phyloP scores from a whole-genome alignment of 768 basidiomycete species.

The Hebeloma cylindrosporum region DNA sequence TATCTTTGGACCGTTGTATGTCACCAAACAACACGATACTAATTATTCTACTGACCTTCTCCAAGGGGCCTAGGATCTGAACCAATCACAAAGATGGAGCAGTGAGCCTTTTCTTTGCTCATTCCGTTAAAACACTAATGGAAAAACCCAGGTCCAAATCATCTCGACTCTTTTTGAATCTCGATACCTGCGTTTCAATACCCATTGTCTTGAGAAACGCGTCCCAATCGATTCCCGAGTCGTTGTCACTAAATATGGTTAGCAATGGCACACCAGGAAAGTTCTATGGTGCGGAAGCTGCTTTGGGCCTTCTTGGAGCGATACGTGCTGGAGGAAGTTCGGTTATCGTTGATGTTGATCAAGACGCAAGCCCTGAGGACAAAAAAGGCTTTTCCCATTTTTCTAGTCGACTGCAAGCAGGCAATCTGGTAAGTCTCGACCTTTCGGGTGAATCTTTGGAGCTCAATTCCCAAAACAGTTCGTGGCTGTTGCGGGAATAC shows the following conservation, averaged over 20 bases:
- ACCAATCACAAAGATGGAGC: slow-evolving; percentile 17
- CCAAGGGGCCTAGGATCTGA: slow-evolving; percentile 39
- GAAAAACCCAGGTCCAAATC: slow-evolving; percentile 23
- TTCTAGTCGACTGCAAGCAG: slow-evolving; percentile 45
- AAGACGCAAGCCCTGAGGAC: slow-evolving; percentile 41
- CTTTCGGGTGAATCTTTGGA: neutral
- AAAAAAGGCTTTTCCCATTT: slow-evolving; percentile 51
- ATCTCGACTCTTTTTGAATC: slow-evolving; percentile 44
- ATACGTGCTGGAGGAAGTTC: slow-evolving; percentile 51
- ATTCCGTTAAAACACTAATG: neutral
- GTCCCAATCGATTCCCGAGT: slow-evolving; percentile 28
- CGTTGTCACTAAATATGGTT: slow-evolving; percentile 38
- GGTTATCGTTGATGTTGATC: slow-evolving; percentile 43
- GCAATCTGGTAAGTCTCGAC: slow-evolving; percentile 49
- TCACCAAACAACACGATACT: neutral
- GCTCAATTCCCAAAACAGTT: slow-evolving; percentile 41
- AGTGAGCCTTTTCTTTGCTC: slow-evolving; percentile 25
- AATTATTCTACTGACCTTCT: slow-evolving; percentile 2
- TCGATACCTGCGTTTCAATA: slow-evolving; percentile 50
- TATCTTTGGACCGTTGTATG: slow-evolving; percentile 13
- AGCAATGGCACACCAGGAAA: slow-evolving; percentile 53
- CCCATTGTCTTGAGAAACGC: slow-evolving; percentile 49
- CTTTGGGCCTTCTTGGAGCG: slow-evolving; percentile 50
- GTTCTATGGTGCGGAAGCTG: slow-evolving; percentile 54
- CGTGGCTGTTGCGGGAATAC: slow-evolving; percentile 49